Evolutionary conservation across 129 eudicot species (phyloP).

Genomic region (Dittrichia graveolens): DNA sequence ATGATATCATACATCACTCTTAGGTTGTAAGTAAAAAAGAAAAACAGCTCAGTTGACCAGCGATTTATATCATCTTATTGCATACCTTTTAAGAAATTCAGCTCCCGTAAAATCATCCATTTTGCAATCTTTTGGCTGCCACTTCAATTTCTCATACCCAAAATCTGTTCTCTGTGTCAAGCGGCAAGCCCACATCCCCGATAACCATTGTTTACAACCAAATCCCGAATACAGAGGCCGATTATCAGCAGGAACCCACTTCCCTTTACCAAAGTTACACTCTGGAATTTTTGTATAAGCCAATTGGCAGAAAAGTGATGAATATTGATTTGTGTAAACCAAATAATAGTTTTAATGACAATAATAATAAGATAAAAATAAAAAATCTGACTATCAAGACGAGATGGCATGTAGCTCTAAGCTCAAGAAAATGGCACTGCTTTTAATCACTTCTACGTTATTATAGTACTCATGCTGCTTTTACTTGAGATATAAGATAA

Average conservation of each 20-base stretch:
- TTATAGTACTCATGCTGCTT: background rate
- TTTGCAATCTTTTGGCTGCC: slow-evolving; percentile 81
- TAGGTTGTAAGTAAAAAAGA: no score
- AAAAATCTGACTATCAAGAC: no score
- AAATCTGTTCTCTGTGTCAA: slow-evolving; percentile 78
- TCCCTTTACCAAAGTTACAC: slow-evolving; percentile 78
- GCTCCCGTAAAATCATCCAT: slow-evolving; percentile 63
- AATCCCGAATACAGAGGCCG: slow-evolving; percentile 83
- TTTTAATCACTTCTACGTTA: background rate
- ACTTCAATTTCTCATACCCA: slow-evolving; percentile 72
- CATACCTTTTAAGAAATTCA: slow-evolving; percentile 62
- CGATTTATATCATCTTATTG: no score
- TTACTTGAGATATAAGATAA: slow-evolving; percentile 11
- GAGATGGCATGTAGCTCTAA: no score
- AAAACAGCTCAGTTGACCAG: no score
- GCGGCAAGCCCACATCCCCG: slow-evolving; percentile 94
- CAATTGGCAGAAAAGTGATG: background rate
- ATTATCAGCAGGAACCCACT: slow-evolving; percentile 66
- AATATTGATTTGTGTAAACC: background rate
- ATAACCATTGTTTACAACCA: slow-evolving; percentile 81
- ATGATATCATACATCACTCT: no score
- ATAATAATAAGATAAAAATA: no score
- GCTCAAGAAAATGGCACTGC: background rate
- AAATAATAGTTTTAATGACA: no score
- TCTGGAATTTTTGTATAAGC: slow-evolving; percentile 45